Base-by-base conservation (phyloP, 805 yeast species). In the Alloascoidea africana region DNA sequence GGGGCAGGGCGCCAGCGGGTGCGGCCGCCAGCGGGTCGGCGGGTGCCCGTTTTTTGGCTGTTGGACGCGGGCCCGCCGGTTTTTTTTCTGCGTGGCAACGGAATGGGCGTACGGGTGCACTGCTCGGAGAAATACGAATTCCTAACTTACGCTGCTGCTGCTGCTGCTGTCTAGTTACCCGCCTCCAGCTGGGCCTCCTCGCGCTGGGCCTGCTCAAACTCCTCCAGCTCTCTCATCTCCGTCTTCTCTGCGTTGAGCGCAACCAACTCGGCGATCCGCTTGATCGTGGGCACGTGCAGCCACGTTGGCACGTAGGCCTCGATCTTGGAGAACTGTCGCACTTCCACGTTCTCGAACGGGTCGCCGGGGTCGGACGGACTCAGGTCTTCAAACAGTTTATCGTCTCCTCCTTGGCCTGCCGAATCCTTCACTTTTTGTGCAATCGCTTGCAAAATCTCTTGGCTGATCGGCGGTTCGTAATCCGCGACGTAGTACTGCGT, bases 401-500 rank as follows among this genome's bases (percentile, higher is more conserved):
- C 36, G 17, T 34, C 36, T 6, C 17, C 17, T 16, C 18, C 32
- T 5, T 14, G 32, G 5, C n/a, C 5, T n/a, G 17, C 36, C 18
- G n/a, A 11, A 37, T 49, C 53, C 46, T 47, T 46, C 32, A 60
- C 62, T 30, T 54, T 44, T 17, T 50, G 38, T 14, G 96, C 93
- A 40, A 89, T 83, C 23, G 75, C 76, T 48, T 77, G 75, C 44
- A 84, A 67, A 38, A 87, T 85, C 39, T 75, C 80, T 33, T 83
- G 77, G 13, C 89, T 76, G 42, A 89, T 77, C 34, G 97, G 96
- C 2, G 85, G 72, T 62, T 91, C 98, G 54, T 89, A 91, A 53
- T 89, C 97, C 5, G 96, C 95, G 45, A 80, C 81, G 44, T 75
- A 76, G 54, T 93, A 91, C 54, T 83, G 93, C 13, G 89, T 69